Base-by-base conservation (phyloP, 179 eudicot species). In the Sideroxylon spinosum region DNA sequence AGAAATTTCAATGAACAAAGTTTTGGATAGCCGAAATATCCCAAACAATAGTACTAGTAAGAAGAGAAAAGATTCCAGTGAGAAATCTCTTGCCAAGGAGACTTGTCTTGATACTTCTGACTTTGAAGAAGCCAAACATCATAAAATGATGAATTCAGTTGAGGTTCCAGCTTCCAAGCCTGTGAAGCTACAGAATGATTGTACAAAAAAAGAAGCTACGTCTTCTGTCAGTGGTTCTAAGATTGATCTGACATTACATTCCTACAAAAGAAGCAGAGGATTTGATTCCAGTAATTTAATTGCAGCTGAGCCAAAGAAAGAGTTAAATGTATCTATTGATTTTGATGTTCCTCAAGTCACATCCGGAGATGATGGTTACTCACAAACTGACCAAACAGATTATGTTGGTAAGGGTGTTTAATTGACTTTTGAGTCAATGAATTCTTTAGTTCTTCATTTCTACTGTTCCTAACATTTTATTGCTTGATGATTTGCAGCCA, bases 281-380 rank as follows among this genome's bases (percentile, higher is more conserved):
- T 29, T 20, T 9, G 46, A 48, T 71, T 25, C 32, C n/a, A 78
- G 50, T 26, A 13, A 26, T 26, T 62, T 28, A 17, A 61, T 55
- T 46, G 26, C 48, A 62, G 29, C 26, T 48, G 22, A 17, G 65
- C 12, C 71, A 20, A 48, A 62, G 68, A 65, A 9, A 50, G 52
- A 26, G 32, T 48, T 17, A 9, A 71, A 22, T 19, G 48, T 11
- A 26, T 7, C 17, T 59, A 37, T 0, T 9, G 60, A 16, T 71
- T 61, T 25, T 4, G 52, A 17, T 78, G 28, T 49, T 9, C 22
- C 71, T 26, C 62, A 62, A 48, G 61, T 71, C 75, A 61, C 60
- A 71, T 10, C 3, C 26, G 76, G 26, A 52, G 72, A 22, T 44
- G 48, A 71, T 28, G 63, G 53, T 32, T 19, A 50, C 62, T 66